These are phyloP conservation scores for Physcomitrellopsis africana DNA, from an alignment of 225 moss, liverwort and hornwort genomes.

Conservation along the genomic window DNA sequence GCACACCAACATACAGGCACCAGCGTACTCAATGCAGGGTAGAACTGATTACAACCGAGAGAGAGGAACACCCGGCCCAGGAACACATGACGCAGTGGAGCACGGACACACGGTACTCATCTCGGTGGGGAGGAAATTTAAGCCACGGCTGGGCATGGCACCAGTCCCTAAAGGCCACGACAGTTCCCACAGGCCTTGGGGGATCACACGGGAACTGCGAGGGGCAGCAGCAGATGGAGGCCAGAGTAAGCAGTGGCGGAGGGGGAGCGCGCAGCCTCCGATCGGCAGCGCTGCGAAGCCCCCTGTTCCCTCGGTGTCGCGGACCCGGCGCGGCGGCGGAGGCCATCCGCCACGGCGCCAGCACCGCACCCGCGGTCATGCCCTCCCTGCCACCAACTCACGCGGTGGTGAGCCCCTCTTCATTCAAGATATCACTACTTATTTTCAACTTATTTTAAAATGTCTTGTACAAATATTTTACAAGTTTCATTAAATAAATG, in stretches of 20 bases:
- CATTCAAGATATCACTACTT: neutral
- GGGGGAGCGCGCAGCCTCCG: neutral
- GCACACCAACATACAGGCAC: neutral
- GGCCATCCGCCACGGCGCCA: neutral
- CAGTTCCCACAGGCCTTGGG: neutral
- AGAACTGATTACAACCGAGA: constrained; percentile 8
- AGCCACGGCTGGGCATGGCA: neutral
- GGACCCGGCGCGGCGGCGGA: neutral
- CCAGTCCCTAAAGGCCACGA: constrained; percentile 2
- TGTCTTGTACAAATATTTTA: neutral
- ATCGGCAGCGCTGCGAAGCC: neutral
- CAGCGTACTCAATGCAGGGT: constrained; percentile 8
- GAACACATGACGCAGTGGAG: constrained; percentile 16
- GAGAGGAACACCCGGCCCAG: constrained; percentile 4
- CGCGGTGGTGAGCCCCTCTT: neutral
- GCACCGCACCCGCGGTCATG: constrained; percentile 1
- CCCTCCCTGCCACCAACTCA: constrained; percentile 13
- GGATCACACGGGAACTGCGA: neutral
- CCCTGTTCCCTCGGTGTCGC: neutral
- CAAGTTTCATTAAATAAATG: too few relatives aligned
- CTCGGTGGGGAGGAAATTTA: constrained; percentile 4
- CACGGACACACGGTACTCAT: neutral
- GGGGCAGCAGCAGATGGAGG: neutral
- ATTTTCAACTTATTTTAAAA: neutral
- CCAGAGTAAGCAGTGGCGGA: neutral